Base-by-base conservation (phyloP, 2,329 filamentous ascomycete genomes). In the Fusarium sacchari region DNA sequence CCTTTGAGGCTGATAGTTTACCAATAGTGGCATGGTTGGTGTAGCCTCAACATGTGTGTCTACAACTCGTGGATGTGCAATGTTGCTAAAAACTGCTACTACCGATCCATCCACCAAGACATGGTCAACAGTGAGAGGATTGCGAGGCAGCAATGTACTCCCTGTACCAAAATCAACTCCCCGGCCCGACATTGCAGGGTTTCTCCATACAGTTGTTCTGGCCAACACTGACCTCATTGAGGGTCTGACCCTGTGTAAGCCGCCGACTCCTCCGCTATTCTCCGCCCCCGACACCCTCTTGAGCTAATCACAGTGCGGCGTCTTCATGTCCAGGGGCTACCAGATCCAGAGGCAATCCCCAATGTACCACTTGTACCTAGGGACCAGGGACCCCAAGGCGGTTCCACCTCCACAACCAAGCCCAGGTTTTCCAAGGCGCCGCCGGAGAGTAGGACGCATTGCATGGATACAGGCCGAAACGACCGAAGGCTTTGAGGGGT, bases 401-500 rank as follows among this genome's bases (percentile, higher is more conserved):
- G 70, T 66, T 69, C 70, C 75, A 72, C 68, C 73, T 67, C 72
- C 70, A 65, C 74, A 67, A 58, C 57, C 73, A 63, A 77, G 71
- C 67, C 60, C 58, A 70, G 74, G 65, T 68, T 75, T 66, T 72
- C 75, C 73, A 76, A 71, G 66, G 64, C 67, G 61, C 61, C 58
- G 57, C 65, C 69, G 61, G 71, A 74, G 58, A 70, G 60, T 44
- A 71, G 64, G 44, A 74, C 61, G 57, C 60, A 70, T 30, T 47
- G 44, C 14, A 47, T 73, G 72, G 69, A 70, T 59, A 36, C 42
- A 70, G 62, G 71, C 60, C 76, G 60, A 77, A 77, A 73, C 76
- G 65, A 58, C 71, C 73, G 67, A 65, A 57, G 66, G 47, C 66
- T 70, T 69, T 78, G 77, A 78, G 76, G 76, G 76, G 77, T 78